Conservation (phyloP, 2,329 filamentous ascomycete genomes). For the Nothophaeocryptopus gaeumannii region DNA sequence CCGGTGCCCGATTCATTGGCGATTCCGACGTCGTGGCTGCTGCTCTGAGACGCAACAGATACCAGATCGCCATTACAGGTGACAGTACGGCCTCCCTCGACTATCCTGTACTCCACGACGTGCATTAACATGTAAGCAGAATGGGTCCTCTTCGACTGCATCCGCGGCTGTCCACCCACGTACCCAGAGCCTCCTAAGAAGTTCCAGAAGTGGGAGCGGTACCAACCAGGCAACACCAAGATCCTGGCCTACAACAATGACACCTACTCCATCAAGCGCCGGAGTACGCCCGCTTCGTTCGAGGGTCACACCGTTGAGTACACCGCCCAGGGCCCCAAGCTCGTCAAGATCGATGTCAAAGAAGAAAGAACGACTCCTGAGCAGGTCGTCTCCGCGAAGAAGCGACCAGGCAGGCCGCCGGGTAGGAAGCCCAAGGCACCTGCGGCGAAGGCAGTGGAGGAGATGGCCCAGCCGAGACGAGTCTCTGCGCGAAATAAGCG, state of each 20-base stretch:
- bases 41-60: no score
- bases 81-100: no score
- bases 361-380: background rate
- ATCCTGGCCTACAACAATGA: slow-evolving; percentile 25
- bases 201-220: slow-evolving; percentile 13
- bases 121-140: slow-evolving; percentile 13
- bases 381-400: no score
- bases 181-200: slow-evolving; percentile 8
- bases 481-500: no score
- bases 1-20: no score
- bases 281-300: slow-evolving; percentile 15
- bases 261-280: slow-evolving; percentile 15
- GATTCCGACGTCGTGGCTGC: no score
- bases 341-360: slow-evolving; percentile 12
- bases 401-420: no score
- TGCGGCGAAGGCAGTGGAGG: no score
- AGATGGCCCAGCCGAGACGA: no score
- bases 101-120: no score
- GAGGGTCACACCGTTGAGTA: slow-evolving; percentile 21
- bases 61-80: no score
- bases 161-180: slow-evolving; percentile 15
- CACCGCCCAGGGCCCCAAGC: slow-evolving; percentile 18
- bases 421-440: no score
- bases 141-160: slow-evolving; percentile 29
- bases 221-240: slow-evolving; percentile 22